Percentiles rank a stretch among this genome's conserved stretches.
These are phyloP conservation scores for Globisporangium megalacanthum DNA, from an alignment of 352 stramenopile genomes.

Conservation along the genomic window DNA sequence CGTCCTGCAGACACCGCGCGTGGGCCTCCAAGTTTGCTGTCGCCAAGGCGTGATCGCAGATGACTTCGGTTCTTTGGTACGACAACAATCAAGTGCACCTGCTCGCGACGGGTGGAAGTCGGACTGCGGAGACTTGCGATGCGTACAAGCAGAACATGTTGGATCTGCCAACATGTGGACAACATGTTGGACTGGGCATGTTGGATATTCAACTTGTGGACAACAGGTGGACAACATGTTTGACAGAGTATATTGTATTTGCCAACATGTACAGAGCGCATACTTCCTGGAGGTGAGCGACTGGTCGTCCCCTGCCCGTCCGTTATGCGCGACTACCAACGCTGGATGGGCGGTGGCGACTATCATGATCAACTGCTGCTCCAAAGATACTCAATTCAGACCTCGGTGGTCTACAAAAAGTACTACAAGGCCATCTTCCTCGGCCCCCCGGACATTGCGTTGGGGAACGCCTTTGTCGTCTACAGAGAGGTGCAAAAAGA, in stretches of 20 bases:
- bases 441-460: not conserved
- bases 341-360: slow-evolving; percentile 1
- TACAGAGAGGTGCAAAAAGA: not conserved
- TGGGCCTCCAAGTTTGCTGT: not conserved
- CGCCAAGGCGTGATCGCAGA: not conserved
- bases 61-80: not conserved
- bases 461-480: not conserved
- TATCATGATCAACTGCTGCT: not conserved
- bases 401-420: not conserved
- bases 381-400: not conserved
- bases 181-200: no score
- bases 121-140: not conserved
- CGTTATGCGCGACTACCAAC: not conserved
- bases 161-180: not conserved
- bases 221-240: no score
- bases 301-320: not conserved
- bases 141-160: not conserved
- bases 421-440: not conserved
- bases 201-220: no score
- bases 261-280: not conserved
- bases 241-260: no score
- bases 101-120: not conserved
- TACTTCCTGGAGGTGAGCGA: not conserved
- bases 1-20: no score
- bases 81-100: not conserved